Conservation (phyloP, 441 rosid species). For the Metrosideros polymorpha region DNA sequence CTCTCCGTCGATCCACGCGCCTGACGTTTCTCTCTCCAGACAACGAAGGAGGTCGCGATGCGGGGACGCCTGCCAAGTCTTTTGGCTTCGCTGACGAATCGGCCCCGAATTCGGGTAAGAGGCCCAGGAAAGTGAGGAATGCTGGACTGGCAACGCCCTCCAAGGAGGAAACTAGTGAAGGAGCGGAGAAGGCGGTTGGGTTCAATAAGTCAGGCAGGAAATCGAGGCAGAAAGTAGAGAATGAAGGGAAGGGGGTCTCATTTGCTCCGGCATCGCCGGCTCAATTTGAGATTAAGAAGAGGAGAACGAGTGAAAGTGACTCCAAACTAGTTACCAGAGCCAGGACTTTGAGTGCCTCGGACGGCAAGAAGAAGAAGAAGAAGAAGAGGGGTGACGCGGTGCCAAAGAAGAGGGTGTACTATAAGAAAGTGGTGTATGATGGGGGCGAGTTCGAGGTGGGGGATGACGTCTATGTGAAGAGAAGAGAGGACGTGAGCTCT, state of each 20-base stretch:
- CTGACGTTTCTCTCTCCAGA: slow-evolving; percentile 18
- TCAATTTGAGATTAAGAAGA: slow-evolving; percentile 45
- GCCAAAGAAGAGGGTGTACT: slow-evolving; percentile 45
- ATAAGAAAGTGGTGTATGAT: slow-evolving; percentile 62
- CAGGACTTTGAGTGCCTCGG: not conserved
- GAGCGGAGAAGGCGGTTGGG: not conserved
- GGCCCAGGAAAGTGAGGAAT: not conserved
- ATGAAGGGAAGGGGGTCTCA: slow-evolving; percentile 7
- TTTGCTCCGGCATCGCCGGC: slow-evolving; percentile 53
- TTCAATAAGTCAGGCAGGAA: not conserved
- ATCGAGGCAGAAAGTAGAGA: slow-evolving; percentile 6
- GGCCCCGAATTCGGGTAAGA: not conserved
- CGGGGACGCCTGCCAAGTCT: slow-evolving; percentile 13
- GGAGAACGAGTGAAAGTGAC: slow-evolving; percentile 13
- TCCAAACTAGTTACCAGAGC: slow-evolving; percentile 15
- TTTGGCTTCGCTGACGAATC: not conserved
- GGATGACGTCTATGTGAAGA: slow-evolving; percentile 79
- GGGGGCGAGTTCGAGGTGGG: slow-evolving; percentile 69
- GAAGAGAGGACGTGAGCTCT: slow-evolving; percentile 61
- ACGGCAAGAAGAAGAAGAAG: not conserved
- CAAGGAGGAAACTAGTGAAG: not conserved
- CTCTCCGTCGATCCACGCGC: slow-evolving; percentile 64
- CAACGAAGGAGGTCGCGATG: not conserved
- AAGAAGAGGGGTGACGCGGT: not conserved
- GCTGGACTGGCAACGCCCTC: not conserved